Base-by-base conservation (phyloP, 306 rosid species). In the Quercus bicolor region DNA sequence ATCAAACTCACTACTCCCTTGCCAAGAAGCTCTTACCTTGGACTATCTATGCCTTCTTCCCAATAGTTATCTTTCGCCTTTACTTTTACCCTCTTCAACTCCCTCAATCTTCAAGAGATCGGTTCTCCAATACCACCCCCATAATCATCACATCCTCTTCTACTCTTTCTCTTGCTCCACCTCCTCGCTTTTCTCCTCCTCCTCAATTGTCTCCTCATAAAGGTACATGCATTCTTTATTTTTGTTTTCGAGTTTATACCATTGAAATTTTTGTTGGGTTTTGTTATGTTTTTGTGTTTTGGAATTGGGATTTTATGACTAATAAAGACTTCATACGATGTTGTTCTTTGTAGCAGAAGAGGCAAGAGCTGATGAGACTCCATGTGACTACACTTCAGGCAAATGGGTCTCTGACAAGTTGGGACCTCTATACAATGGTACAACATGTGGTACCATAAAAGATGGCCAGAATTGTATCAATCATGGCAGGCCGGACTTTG, bases 341-440 rank as follows among this genome's bases (percentile, higher is more conserved):
- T 56, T 80, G 56, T 60, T 81, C 9, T 72, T 81, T 75, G 45
- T 64, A 56, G 89, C 83, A 91, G 98, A 88, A 85, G 69, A 83
- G 75, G 87, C 73, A 66, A 76, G 66, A 68, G 29, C 73, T 57
- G 4, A 56, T 51, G 85, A 84, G 15, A 52, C 72, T 70, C 80
- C 84, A 43, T 94, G 98, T 77, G 97, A 92, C 82, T 94, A 88
- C 80, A 87, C 85, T 62, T 77, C 75, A 61, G 98, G 97, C 6
- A 80, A 81, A 74, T 94, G 98, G 97, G 87, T 91, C 80, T 84
- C 65, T 40, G 94, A 92, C 37, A 68, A 45, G 48, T 55, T 70
- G 77, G 95, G 93, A 6, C 97, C 97, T 82, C 83, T 91, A 72
- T 94, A 92, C 91, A 94, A 92, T 43, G 93, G 91, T 1, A 89